Evolutionary conservation across 2,329 filamentous ascomycete genomes (phyloP), one percentile per base, ranked within the genome.

Genomic region (Pseudocercospora cruenta): DNA sequence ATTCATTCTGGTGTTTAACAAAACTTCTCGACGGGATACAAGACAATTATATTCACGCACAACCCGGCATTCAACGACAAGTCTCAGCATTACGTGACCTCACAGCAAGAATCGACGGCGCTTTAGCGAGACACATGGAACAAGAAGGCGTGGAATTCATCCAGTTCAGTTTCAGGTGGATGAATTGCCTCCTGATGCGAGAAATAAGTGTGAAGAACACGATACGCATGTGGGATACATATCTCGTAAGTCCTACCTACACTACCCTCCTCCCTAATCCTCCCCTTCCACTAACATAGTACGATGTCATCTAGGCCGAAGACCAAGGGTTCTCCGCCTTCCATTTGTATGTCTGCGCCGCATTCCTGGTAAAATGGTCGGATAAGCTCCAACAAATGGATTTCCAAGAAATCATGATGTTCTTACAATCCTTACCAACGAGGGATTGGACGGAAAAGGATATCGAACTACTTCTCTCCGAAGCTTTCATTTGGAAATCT

Each of bases 401-500:
- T 78, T 98, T 98, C 71, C 88, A 98, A 82, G 94, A 97, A 79
- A 90, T 97, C 66, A 97, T 99, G 94, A 99, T 99, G 94, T 99
- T 99, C 77, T 82, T 99, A 62, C 95, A 99, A 81, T 92, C 93
- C 53, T 82, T 99, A 64, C 95, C 96, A 2, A 99, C 96, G 6
- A 90, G 91, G 72, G 87, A 90, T 62, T 99, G 95, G 95, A 97
- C 93, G 1, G 95, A 97, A 78, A 98, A 98, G 82, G 95, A 99
- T 76, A 96, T 99, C 74, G 95, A 98, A 79, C 85, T 99, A 65
- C 83, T 99, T 62, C 84, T 99, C 51, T 97, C 93, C 76, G 95
- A 99, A 81, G 95, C 95, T 2, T 99, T 95, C 75, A 97, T 99
- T 70, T 99, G 95, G 96, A 94, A 99, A 82, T 97, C 92, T 76